A percentile compares a stretch with the other conserved stretches of the same genome.
Evolutionary conservation across 768 basidiomycete genomes (phyloP).

Genomic region (Tubosaeta sp.): DNA sequence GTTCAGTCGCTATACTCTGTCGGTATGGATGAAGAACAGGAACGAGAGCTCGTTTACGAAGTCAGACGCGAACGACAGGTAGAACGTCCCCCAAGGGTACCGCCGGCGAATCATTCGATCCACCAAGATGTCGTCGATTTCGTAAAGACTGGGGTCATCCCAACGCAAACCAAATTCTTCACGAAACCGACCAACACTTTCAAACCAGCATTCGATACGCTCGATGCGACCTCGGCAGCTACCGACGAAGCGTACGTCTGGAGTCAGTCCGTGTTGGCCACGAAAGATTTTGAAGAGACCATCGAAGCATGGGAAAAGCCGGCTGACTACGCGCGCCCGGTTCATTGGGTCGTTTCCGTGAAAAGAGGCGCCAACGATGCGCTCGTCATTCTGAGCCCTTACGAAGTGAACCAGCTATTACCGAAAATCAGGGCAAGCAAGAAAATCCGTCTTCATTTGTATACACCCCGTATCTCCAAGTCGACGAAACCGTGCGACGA

Average conservation of each 20-base stretch:
- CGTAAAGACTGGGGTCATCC: conserved; percentile 28
- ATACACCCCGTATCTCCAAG: conserved; percentile 35
- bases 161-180: background rate
- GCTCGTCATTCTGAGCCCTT: conserved; percentile 39
- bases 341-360: conserved; percentile 42
- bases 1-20: background rate
- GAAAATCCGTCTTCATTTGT: conserved; percentile 38
- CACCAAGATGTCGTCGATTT: conserved; percentile 20
- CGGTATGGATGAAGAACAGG: conserved; percentile 37
- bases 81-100: conserved; percentile 31
- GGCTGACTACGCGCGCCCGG: conserved; percentile 35
- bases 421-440: conserved; percentile 32
- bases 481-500: conserved; percentile 36
- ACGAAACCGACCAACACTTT: conserved; percentile 15
- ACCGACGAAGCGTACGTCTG: conserved; percentile 20
- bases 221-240: conserved; percentile 1
- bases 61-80: conserved; percentile 39
- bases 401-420: conserved; percentile 37
- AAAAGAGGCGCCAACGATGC: conserved; percentile 25
- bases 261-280: conserved; percentile 10
- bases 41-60: conserved; percentile 45
- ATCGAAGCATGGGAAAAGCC: conserved; percentile 4
- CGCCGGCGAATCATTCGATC: conserved; percentile 22
- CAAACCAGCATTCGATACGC: conserved; percentile 17
- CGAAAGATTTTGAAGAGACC: conserved; percentile 13